phyloP scores from a whole-genome alignment of 768 basidiomycete genomes.

The Cubamyces sp. region DNA sequence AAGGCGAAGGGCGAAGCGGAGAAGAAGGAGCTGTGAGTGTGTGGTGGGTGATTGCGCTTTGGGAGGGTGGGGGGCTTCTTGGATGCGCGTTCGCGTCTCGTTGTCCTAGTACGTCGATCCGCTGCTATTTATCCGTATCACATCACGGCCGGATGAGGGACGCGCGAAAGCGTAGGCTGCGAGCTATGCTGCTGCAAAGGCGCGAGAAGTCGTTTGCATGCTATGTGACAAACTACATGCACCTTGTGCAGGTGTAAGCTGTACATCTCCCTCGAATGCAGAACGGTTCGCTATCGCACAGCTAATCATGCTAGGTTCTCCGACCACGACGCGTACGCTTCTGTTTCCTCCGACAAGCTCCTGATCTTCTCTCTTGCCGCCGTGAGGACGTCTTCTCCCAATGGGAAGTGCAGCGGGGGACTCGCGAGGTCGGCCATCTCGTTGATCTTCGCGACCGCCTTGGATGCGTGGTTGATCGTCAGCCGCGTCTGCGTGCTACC shows the following conservation, averaged over 20 bases:
- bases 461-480: slow-evolving; percentile 19
- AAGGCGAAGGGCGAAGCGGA: slow-evolving; percentile 14
- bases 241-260: neutral
- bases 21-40: slow-evolving; percentile 31
- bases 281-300: neutral
- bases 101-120: neutral
- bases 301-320: neutral
- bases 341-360: slow-evolving; percentile 14
- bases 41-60: neutral
- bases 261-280: no score
- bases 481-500: neutral
- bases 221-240: neutral
- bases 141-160: no score
- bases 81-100: neutral
- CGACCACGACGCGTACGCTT: slow-evolving; percentile 27
- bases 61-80: neutral
- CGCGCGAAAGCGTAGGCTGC: no score
- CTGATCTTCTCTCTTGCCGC: slow-evolving; percentile 3
- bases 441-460: slow-evolving; percentile 29
- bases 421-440: slow-evolving; percentile 19
- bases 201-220: no score
- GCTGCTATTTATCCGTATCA: no score
- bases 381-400: slow-evolving; percentile 25
- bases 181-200: no score
- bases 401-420: slow-evolving; percentile 27